phyloP scores from a whole-genome alignment of 345 rosid species.

The Lepidium sativum region DNA sequence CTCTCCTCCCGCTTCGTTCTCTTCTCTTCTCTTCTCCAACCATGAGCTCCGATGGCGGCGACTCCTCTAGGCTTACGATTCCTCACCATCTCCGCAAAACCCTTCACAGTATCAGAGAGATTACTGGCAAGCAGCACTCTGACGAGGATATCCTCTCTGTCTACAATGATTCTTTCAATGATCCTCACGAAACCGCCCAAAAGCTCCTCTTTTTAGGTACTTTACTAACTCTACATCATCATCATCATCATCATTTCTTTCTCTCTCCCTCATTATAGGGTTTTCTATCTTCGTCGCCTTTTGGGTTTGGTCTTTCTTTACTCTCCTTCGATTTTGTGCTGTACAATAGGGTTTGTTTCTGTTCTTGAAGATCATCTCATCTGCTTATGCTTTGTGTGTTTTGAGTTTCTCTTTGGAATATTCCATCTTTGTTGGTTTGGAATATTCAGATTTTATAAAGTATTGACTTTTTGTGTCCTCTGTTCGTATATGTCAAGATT shows the following conservation, averaged over 20 bases:
- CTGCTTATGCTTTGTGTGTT: background rate
- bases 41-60: constrained; percentile 45
- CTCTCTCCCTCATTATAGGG: background rate
- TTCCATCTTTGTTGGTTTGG: background rate
- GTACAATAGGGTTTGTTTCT: background rate
- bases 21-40: constrained; percentile 1
- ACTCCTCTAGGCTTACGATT: constrained; percentile 53
- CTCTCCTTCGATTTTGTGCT: background rate
- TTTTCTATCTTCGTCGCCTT: background rate
- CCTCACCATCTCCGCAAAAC: constrained; percentile 44
- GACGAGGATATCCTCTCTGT: constrained; percentile 73
- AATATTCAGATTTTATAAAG: background rate
- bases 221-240: background rate
- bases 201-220: constrained; percentile 74
- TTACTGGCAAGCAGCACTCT: constrained; percentile 67
- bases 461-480: background rate
- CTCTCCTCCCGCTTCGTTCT: background rate
- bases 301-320: background rate
- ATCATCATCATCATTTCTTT: background rate
- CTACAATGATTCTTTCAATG: constrained; percentile 64
- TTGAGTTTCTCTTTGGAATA: background rate
- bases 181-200: constrained; percentile 78
- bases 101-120: constrained; percentile 62
- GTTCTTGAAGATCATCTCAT: background rate
- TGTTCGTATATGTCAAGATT: background rate